These are phyloP conservation scores for Bryopsis sp. DNA, from an alignment of 139 green algal species.

Conservation along the genomic window DNA sequence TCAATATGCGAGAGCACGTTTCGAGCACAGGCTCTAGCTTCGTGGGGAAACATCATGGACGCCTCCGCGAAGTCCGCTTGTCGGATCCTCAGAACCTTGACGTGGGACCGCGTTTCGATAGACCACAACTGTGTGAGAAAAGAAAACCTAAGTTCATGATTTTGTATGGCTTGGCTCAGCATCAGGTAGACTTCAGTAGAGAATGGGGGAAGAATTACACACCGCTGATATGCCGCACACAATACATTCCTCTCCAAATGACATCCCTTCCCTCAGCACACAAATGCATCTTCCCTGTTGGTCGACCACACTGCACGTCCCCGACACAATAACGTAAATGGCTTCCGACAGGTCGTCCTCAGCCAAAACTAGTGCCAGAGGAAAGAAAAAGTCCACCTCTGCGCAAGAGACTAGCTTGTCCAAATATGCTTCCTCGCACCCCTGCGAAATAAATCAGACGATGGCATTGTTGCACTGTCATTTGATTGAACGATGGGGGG, in stretches of 20 bases:
- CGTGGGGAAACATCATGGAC: neutral
- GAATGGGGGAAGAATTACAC: neutral
- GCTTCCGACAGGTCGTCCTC: neutral
- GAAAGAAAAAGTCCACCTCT: neutral
- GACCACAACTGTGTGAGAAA: neutral
- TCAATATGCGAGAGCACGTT: neutral
- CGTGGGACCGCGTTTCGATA: neutral
- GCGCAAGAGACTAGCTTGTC: neutral
- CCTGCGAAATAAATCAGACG: no score
- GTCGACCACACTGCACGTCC: neutral
- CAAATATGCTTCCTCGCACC: neutral
- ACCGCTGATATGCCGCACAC: neutral
- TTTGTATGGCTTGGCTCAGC: neutral
- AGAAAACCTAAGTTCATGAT: neutral
- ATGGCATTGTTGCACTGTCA: no score
- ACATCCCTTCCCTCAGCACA: neutral
- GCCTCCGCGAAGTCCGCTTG: neutral
- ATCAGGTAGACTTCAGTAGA: neutral
- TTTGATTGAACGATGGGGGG: no score
- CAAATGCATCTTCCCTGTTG: neutral
- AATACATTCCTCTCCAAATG: neutral
- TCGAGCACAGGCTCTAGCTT: neutral
- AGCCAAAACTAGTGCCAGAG: neutral
- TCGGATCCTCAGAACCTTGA: neutral
- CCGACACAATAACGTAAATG: neutral